Percentiles rank a stretch among this genome's conserved stretches.
Evolutionary conservation across 1,284 basidiomycete genomes (phyloP).

Genomic region (Ustilago cynodontis): DNA sequence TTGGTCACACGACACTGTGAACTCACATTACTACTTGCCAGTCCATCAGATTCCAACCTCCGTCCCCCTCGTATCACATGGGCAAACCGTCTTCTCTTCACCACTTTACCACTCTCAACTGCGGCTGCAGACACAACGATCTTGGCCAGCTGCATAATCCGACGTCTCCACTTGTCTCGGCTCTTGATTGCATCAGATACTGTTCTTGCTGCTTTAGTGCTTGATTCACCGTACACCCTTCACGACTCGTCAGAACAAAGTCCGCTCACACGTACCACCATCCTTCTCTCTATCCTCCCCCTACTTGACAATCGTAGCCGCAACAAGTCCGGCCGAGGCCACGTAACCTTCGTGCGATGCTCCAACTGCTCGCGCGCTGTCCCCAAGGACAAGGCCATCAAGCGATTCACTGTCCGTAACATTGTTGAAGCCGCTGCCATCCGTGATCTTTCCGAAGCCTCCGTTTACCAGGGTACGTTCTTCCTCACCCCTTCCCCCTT

Average conservation of each 20-base stretch:
- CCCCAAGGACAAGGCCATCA: conserved; percentile 93
- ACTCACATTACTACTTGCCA: too few relatives aligned
- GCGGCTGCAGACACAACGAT: not conserved
- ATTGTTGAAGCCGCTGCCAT: conserved; percentile 99
- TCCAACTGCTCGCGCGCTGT: conserved; percentile 85
- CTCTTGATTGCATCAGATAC: not conserved
- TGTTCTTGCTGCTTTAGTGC: not conserved
- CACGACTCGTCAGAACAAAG: too few relatives aligned
- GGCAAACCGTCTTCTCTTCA: not conserved
- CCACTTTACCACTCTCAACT: not conserved
- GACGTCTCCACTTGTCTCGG: not conserved
- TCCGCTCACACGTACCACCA: conserved; percentile 17
- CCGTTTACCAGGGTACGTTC: conserved; percentile 87
- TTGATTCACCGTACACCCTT: not conserved
- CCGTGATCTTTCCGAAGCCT: conserved; percentile 95
- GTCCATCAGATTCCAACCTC: not conserved
- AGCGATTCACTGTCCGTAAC: conserved; percentile 98
- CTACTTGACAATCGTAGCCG: conserved; percentile 72
- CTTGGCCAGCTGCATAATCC: not conserved
- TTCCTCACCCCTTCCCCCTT: not conserved
- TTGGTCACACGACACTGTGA: not conserved
- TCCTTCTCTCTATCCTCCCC: not conserved
- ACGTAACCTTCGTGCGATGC: conserved; percentile 93
- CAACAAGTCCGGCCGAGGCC: conserved; percentile 85
- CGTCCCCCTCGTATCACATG: not conserved